These are phyloP conservation scores for Fusarium goolgardi DNA, from an alignment of 2,329 filamentous ascomycete species.

Conservation along the genomic window DNA sequence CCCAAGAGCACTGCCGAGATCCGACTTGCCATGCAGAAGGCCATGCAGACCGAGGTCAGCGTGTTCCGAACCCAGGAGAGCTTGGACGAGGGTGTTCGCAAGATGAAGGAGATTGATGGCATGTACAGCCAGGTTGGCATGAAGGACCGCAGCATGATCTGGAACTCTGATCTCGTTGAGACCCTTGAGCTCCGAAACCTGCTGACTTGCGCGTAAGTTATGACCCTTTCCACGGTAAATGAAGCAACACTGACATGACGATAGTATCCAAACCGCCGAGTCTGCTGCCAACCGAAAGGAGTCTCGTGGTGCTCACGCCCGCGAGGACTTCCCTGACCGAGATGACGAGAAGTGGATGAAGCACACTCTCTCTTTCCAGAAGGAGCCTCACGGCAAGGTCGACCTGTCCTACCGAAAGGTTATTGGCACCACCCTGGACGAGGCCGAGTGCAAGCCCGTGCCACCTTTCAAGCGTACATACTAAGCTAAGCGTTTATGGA, in stretches of 20 bases:
- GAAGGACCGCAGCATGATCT: slow-evolving; percentile 99
- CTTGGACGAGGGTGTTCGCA: slow-evolving; percentile 91
- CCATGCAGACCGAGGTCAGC: slow-evolving; percentile 96
- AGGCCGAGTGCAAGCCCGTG: slow-evolving; percentile 95
- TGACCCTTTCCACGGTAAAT: background rate
- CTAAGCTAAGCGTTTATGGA: slow-evolving; percentile 68
- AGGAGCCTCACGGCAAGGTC: slow-evolving; percentile 86
- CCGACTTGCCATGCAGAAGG: slow-evolving; percentile 93
- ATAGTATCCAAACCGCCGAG: slow-evolving; percentile 86
- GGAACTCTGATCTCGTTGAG: slow-evolving; percentile 98
- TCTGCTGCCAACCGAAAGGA: slow-evolving; percentile 95
- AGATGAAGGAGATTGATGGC: slow-evolving; percentile 85
- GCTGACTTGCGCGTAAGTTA: slow-evolving; percentile 90
- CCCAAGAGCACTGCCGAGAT: slow-evolving; percentile 90
- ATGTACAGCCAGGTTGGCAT: slow-evolving; percentile 86
- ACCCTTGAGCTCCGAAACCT: slow-evolving; percentile 95
- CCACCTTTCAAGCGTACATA: slow-evolving; percentile 96
- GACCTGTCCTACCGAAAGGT: slow-evolving; percentile 90
- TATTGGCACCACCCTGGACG: slow-evolving; percentile 85
- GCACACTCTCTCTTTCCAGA: slow-evolving; percentile 97
- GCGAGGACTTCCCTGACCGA: slow-evolving; percentile 95
- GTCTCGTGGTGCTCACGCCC: slow-evolving; percentile 94
- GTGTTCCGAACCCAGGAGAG: slow-evolving; percentile 96
- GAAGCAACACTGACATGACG: slow-evolving; percentile 25
- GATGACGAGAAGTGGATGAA: slow-evolving; percentile 99